Base-by-base conservation (phyloP, 139 green algal species). In the Chlamydomonas schloesseri region DNA sequence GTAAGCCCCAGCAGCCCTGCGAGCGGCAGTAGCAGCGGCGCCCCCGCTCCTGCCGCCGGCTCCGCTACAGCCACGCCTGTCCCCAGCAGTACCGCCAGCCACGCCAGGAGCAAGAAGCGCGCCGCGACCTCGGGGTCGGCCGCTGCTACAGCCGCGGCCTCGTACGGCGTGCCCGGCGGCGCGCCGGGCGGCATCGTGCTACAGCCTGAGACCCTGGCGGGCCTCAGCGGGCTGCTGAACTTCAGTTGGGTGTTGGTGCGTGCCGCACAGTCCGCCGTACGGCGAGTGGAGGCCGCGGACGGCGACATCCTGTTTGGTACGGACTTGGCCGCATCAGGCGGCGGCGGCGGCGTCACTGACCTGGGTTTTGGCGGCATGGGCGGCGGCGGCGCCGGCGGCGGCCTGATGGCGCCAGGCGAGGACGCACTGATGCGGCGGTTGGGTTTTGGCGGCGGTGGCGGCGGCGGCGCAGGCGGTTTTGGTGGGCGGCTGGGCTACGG, bases 181-280 rank as follows among this genome's bases (percentile, higher is more conserved):
- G 31, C 31, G 31, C 33, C 14, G 67, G 55, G 46, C 46, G 79
- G 67, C 46, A 34, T 86, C 1, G n/a, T 9, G 13, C 50, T 87
- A 26, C 81, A 72, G 69, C 17, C 53, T 0, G 81, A 87, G 69
- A 72, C 81, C 10, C 50, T 87, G 69, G 81, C 81, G 8, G 81
- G 81, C 0, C 13, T 87, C 26, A 20, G 11, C 5, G 53, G 79
- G 53, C 69, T 87, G 26, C 9, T 71, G 69, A 53, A 79, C 26
- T 50, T 87, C 8, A 18, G 1, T 0, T 87, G 81, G 81, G 55
- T 55, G 26, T 26, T 67, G 17, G 28, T 53, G 36, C 18, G 53
- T 0, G 4, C 53, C 11, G 81, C 69, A 2, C 81, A 65, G 23
- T 24, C 13, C 15, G 8, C 31, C 0, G 29, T 65, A 4, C 42